Conservation (phyloP, 2,329 filamentous ascomycete genomes). For the Fusarium falciforme region DNA sequence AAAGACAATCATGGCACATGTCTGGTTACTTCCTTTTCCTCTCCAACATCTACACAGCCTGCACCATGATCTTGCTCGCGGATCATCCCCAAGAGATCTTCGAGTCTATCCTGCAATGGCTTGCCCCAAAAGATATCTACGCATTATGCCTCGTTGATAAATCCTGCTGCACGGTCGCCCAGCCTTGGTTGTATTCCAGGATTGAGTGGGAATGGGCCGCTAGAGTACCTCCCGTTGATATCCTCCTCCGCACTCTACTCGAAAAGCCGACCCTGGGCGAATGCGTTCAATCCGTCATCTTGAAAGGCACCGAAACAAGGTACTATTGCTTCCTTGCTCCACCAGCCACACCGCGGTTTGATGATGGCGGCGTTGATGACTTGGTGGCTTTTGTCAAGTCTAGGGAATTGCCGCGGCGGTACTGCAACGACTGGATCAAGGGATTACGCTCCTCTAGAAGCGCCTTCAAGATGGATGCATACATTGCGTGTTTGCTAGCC, state of each 20-base stretch:
- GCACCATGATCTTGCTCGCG: background rate
- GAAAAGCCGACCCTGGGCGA: background rate
- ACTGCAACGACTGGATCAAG: background rate
- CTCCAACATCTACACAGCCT: background rate
- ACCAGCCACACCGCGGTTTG: background rate
- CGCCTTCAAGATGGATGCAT: background rate
- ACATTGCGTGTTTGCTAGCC: background rate
- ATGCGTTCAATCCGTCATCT: background rate
- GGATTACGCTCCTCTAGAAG: background rate
- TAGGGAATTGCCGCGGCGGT: background rate
- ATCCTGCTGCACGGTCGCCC: background rate
- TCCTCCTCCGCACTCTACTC: background rate
- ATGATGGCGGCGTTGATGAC: background rate
- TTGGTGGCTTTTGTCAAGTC: background rate
- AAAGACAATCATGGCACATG: background rate
- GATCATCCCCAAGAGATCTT: background rate
- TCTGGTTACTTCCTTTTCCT: background rate
- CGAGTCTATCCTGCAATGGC: background rate
- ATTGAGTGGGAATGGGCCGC: background rate
- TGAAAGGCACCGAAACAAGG: background rate
- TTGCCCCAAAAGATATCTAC: background rate
- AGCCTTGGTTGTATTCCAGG: background rate
- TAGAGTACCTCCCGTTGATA: background rate
- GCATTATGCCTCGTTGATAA: background rate
- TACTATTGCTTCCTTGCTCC: background rate